A percentile compares a stretch with the other conserved stretches of the same genome.
phyloP scores from a whole-genome alignment of 176 grass and related monocot genomes.

The Tillandsia fasciculata region DNA sequence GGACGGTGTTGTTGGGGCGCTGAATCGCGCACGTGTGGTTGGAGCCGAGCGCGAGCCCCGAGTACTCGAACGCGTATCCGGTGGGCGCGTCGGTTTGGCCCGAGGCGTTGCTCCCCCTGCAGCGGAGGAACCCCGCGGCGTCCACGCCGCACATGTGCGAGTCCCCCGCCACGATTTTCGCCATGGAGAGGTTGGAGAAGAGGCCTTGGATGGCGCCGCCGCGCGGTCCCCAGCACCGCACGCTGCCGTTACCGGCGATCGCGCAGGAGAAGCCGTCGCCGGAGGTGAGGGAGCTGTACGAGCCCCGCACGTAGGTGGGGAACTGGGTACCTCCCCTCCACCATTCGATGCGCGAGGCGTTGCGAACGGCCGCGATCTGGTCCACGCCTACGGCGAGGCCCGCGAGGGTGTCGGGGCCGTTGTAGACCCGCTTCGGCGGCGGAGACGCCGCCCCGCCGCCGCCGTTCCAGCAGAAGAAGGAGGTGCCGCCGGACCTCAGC shows the following conservation, averaged over 20 bases:
- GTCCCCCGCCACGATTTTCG: constrained; percentile 39
- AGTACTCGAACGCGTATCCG: constrained; percentile 19
- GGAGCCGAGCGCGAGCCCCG: constrained; percentile 49
- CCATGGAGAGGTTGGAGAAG: constrained; percentile 27
- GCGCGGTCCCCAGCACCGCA: constrained; percentile 51
- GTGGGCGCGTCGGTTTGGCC: background rate
- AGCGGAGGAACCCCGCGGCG: constrained; percentile 22
- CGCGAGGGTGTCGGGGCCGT: background rate
- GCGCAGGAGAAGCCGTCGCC: constrained; percentile 68
- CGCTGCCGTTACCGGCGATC: constrained; percentile 17
- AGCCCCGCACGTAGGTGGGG: fast-evolving
- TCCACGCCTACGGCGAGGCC: constrained; percentile 50
- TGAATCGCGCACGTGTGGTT: constrained; percentile 54
- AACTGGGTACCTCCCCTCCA: constrained; percentile 30
- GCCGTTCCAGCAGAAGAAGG: constrained; percentile 75
- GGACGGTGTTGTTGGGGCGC: constrained; percentile 30
- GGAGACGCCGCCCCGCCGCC: background rate
- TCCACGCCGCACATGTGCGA: constrained; percentile 39
- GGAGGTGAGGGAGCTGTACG: constrained; percentile 51
- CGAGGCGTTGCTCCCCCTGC: constrained; percentile 22
- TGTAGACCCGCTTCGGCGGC: constrained; percentile 40
- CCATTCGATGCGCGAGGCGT: constrained; percentile 28
- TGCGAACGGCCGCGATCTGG: constrained; percentile 41
- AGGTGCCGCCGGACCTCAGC: constrained; percentile 10
- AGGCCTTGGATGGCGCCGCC: constrained; percentile 14